A percentile compares a stretch with the other conserved stretches of the same genome.
Evolutionary conservation across 1,139 yeast species (phyloP).

Genomic region (Zygosaccharomyces pseudobailii): DNA sequence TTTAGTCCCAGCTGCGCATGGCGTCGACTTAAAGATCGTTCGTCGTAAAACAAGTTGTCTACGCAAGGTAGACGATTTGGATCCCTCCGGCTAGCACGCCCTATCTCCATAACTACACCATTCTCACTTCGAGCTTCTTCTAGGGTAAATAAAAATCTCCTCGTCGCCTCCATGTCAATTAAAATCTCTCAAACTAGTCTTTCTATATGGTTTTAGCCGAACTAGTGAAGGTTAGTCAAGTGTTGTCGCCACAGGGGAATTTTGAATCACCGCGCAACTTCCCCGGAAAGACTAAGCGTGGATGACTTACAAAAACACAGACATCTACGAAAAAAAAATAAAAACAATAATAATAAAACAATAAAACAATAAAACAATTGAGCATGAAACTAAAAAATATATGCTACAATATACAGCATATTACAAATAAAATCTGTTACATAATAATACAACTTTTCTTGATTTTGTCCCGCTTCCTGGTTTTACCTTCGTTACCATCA

Average conservation of each 20-base stretch:
- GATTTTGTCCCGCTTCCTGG: constrained; percentile 18
- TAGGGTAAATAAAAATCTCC: constrained; percentile 11
- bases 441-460: constrained; percentile 24
- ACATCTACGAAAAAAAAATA: neutral
- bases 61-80: constrained; percentile 13
- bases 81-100: constrained; percentile 20
- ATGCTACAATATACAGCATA: neutral
- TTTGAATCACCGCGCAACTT: neutral
- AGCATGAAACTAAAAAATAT: neutral
- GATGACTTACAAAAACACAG: neutral
- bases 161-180: constrained; percentile 9
- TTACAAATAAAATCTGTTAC: constrained; percentile 8
- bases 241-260: constrained; percentile 8
- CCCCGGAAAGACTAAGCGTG: neutral
- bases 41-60: constrained; percentile 18
- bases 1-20: constrained; percentile 24
- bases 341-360: neutral
- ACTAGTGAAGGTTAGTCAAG: neutral
- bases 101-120: constrained; percentile 20
- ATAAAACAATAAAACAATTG: neutral
- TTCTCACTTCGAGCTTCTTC: constrained; percentile 12
- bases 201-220: neutral
- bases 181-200: neutral
- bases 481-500: constrained; percentile 4
- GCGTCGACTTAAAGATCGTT: constrained; percentile 20